Percentiles rank a stretch among this genome's conserved stretches.
phyloP scores from a whole-genome alignment of 192 early-diverging fungal species.

The Linnemannia zychae region DNA sequence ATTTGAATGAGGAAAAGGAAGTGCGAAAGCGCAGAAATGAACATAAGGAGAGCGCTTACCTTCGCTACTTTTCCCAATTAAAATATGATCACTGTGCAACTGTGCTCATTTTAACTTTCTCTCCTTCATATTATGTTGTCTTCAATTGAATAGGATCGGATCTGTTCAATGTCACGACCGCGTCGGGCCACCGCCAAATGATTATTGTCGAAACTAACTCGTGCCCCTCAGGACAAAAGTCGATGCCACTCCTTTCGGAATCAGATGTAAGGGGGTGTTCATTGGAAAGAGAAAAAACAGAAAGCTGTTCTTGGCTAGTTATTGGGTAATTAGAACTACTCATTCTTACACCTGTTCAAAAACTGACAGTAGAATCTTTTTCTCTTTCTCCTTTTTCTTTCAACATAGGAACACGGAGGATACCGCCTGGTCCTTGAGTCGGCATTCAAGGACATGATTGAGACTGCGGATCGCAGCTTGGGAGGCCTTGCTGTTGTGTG shows the following conservation, averaged over 20 bases:
- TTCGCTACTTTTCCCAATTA: constrained; percentile 14
- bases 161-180: constrained; percentile 90
- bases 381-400: not conserved
- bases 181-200: constrained; percentile 89
- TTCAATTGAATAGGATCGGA: constrained; percentile 72
- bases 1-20: not conserved
- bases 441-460: constrained; percentile 81
- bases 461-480: constrained; percentile 66
- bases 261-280: constrained; percentile 70
- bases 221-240: constrained; percentile 92
- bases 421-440: constrained; percentile 85
- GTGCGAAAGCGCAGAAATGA: not conserved
- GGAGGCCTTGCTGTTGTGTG: constrained; percentile 88
- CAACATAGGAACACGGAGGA: constrained; percentile 72
- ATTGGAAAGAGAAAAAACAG: not conserved
- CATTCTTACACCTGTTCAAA: not conserved
- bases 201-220: constrained; percentile 94
- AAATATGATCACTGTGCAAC: too few species aligned
- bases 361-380: not conserved
- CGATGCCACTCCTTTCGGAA: constrained; percentile 87
- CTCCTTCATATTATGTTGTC: not conserved
- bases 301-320: not conserved
- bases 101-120: too few species aligned
- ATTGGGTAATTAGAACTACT: too few species aligned
- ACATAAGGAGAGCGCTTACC: not conserved